These are phyloP conservation scores for Stentor roeselii DNA, from an alignment of 73 alveolate species.

Conservation along the genomic window DNA sequence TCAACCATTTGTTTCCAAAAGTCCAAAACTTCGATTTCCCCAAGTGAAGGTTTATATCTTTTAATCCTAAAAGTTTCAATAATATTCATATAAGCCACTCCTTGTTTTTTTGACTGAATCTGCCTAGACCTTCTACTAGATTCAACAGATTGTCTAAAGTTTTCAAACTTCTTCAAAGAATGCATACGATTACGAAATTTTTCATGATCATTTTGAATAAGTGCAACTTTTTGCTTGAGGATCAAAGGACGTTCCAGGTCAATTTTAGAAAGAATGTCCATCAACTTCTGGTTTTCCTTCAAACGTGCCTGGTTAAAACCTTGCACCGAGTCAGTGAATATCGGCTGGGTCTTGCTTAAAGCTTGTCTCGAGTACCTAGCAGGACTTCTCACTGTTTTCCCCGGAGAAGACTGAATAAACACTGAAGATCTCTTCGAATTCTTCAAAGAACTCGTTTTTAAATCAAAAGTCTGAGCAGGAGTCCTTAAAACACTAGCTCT, in stretches of 20 bases:
- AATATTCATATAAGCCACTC: constrained; percentile 2
- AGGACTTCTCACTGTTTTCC: too few relatives aligned
- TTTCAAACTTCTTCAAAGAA: not conserved
- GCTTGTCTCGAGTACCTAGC: not conserved
- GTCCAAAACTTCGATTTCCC: not conserved
- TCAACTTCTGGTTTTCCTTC: not conserved
- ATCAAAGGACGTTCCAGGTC: not conserved
- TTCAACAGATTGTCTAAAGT: constrained; percentile 3
- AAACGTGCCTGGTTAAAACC: not conserved
- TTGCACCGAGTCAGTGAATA: not conserved
- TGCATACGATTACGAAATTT: not conserved
- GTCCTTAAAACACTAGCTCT: not conserved
- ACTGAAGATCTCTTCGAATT: not conserved
- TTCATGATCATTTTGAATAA: not conserved
- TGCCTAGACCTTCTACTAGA: not conserved
- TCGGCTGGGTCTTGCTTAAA: not conserved
- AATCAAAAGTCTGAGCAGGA: not conserved
- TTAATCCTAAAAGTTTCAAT: not conserved
- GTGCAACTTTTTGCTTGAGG: not conserved
- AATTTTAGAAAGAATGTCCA: constrained; percentile 2
- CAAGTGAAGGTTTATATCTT: not conserved
- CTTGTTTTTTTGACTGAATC: not conserved
- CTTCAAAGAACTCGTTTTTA: not conserved
- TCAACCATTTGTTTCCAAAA: constrained; percentile 19
- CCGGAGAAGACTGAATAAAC: not conserved